Evolutionary conservation across 2,329 filamentous ascomycete species (phyloP).

Genomic region (Hirsutella minnesotensis): DNA sequence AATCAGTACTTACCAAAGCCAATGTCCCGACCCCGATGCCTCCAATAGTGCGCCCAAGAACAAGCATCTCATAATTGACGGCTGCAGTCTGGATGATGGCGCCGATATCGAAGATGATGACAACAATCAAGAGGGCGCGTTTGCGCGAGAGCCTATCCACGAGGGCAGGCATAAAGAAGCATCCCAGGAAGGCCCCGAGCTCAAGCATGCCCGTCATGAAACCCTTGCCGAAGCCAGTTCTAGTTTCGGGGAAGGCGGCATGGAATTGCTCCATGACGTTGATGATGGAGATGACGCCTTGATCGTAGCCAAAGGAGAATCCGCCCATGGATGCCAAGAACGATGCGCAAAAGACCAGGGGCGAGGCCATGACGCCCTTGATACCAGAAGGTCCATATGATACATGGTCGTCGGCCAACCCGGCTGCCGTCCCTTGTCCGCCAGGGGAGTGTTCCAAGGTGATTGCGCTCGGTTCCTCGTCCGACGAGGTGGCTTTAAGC

Average conservation of each 20-base stretch:
- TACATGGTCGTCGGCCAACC: constrained; percentile 7
- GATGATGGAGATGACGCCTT: constrained; percentile 24
- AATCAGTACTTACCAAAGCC: constrained; percentile 26
- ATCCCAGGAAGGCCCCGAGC: constrained; percentile 39
- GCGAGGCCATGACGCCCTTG: constrained; percentile 25
- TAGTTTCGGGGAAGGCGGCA: constrained; percentile 19
- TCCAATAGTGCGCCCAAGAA: constrained; percentile 44
- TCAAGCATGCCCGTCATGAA: constrained; percentile 32
- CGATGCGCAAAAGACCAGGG: constrained; percentile 27
- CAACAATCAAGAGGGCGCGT: constrained; percentile 37
- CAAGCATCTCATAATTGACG: constrained; percentile 31
- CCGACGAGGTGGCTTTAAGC: too few species aligned
- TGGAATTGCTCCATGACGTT: constrained; percentile 31
- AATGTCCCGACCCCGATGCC: constrained; percentile 38
- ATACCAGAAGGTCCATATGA: constrained; percentile 3
- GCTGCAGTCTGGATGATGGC: constrained; percentile 40
- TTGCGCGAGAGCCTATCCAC: constrained; percentile 42
- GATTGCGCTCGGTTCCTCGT: too few species aligned
- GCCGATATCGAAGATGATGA: constrained; percentile 40
- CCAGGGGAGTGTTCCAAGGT: too few species aligned
- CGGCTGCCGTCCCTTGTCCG: too few species aligned
- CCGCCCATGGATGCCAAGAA: constrained; percentile 22
- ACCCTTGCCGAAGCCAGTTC: constrained; percentile 8
- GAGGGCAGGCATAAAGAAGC: constrained; percentile 38
- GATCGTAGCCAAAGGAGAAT: constrained; percentile 19